A percentile compares a stretch with the other conserved stretches of the same genome.
These are phyloP conservation scores for Phaffia tasmanica DNA, from an alignment of 768 basidiomycete genomes.

Conservation along the genomic window DNA sequence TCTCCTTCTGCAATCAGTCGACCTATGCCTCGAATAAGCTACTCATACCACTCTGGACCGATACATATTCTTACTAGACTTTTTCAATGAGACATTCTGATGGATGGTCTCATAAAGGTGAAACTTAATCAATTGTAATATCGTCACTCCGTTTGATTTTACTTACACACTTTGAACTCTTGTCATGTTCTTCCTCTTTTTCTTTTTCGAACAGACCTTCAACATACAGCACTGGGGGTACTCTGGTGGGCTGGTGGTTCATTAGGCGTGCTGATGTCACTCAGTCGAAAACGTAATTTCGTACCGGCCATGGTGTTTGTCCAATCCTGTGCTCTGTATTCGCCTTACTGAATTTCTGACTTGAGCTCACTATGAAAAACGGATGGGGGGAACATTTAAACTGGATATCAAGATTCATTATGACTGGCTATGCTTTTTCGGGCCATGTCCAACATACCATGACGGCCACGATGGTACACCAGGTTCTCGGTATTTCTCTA, in stretches of 20 bases:
- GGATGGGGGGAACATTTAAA: no score
- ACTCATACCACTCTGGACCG: background rate
- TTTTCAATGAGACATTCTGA: constrained; percentile 23
- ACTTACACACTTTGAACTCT: background rate
- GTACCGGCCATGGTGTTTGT: constrained; percentile 64
- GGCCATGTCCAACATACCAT: constrained; percentile 73
- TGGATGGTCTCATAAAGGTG: constrained; percentile 24
- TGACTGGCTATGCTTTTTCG: constrained; percentile 92
- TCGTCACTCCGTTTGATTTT: background rate
- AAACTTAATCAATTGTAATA: background rate
- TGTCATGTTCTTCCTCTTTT: background rate
- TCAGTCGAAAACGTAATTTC: constrained; percentile 72
- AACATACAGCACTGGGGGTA: constrained; percentile 35
- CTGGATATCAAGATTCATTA: constrained; percentile 50
- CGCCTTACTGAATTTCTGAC: background rate
- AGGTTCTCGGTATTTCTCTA: constrained; percentile 43
- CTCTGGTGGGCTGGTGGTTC: constrained; percentile 73
- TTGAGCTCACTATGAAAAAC: background rate
- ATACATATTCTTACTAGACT: background rate
- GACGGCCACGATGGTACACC: constrained; percentile 63
- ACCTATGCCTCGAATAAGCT: background rate
- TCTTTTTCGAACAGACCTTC: constrained; percentile 12
- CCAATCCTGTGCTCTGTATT: background rate
- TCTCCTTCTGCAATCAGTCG: background rate
- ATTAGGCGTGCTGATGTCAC: constrained; percentile 71